A percentile compares a stretch with the other conserved stretches of the same genome.
Evolutionary conservation across 805 yeast species (phyloP).

Genomic region (Ogataea dorogensis): DNA sequence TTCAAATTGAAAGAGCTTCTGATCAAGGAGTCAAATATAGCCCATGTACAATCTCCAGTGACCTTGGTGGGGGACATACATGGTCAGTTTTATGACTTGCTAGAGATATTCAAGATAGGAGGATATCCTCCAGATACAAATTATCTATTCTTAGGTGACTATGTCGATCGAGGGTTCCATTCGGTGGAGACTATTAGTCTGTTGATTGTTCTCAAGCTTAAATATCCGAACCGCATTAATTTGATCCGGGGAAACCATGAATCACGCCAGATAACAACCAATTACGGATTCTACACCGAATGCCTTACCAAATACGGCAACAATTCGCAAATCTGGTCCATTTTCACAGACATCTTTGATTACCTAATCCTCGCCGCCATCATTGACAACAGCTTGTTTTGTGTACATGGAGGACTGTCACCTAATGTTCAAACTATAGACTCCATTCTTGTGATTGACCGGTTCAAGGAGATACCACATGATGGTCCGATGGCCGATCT

Average conservation of each 20-base stretch:
- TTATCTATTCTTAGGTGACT: constrained; percentile 90
- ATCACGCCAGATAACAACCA: constrained; percentile 93
- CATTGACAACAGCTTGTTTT: constrained; percentile 84
- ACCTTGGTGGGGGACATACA: constrained; percentile 98
- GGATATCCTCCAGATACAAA: constrained; percentile 93
- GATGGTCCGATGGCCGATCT: constrained; percentile 99
- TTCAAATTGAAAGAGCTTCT: constrained; percentile 79
- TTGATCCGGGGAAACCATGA: constrained; percentile 95
- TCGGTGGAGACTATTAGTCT: constrained; percentile 90
- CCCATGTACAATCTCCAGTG: constrained; percentile 79
- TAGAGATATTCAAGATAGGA: constrained; percentile 91
- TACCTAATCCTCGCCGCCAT: constrained; percentile 85
- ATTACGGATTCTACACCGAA: constrained; percentile 95
- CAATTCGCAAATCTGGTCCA: constrained; percentile 74
- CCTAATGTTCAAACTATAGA: constrained; percentile 94
- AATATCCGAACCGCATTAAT: constrained; percentile 83
- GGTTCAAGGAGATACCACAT: constrained; percentile 95
- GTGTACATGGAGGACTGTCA: constrained; percentile 95
- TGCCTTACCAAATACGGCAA: constrained; percentile 85
- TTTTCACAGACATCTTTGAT: constrained; percentile 91
- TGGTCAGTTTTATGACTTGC: constrained; percentile 91
- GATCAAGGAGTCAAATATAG: constrained; percentile 80
- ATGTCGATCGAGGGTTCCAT: constrained; percentile 93
- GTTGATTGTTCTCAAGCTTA: constrained; percentile 74
- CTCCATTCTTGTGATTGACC: constrained; percentile 84